Evolutionary conservation across 805 yeast species (phyloP).

Genomic region (Nakazawaea ishiwadae): DNA sequence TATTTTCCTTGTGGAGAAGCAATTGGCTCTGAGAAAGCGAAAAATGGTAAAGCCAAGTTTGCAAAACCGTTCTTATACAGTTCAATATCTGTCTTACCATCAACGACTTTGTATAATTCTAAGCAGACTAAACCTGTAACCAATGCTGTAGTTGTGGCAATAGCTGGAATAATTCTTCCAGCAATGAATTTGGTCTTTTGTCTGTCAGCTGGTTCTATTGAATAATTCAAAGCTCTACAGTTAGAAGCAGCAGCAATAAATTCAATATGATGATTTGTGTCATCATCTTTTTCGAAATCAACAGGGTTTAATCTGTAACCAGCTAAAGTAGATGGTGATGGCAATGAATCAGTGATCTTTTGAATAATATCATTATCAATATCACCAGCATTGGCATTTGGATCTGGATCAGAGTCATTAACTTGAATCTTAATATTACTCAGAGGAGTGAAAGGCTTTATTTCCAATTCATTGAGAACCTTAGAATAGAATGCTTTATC

Average conservation of each 20-base stretch:
- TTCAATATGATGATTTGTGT: conserved; percentile 92
- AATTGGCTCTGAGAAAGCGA: conserved; percentile 96
- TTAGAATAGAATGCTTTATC: conserved; percentile 43
- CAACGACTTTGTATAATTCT: conserved; percentile 88
- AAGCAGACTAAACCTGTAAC: conserved; percentile 93
- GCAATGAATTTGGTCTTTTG: conserved; percentile 95
- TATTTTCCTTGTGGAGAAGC: conserved; percentile 79
- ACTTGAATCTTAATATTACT: conserved; percentile 77
- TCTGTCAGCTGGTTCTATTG: conserved; percentile 83
- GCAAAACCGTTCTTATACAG: conserved; percentile 89
- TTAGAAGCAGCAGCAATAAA: conserved; percentile 95
- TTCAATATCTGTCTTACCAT: conserved; percentile 68
- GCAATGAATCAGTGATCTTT: conserved; percentile 70
- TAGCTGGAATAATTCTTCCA: conserved; percentile 97
- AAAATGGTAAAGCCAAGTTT: conserved; percentile 89
- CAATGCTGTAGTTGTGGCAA: conserved; percentile 97
- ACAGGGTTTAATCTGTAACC: conserved; percentile 86
- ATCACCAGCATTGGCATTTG: conserved; percentile 47
- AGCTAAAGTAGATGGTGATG: conserved; percentile 82
- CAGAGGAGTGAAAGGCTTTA: conserved; percentile 71
- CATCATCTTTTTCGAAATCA: conserved; percentile 98
- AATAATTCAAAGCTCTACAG: conserved; percentile 89
- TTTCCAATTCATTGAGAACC: conserved; percentile 44
- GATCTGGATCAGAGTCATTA: conserved; percentile 84
- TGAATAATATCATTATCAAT: conserved; percentile 63